Conservation (phyloP, 2,329 filamentous ascomycete genomes). For the Xylariomycetidae sp. region DNA sequence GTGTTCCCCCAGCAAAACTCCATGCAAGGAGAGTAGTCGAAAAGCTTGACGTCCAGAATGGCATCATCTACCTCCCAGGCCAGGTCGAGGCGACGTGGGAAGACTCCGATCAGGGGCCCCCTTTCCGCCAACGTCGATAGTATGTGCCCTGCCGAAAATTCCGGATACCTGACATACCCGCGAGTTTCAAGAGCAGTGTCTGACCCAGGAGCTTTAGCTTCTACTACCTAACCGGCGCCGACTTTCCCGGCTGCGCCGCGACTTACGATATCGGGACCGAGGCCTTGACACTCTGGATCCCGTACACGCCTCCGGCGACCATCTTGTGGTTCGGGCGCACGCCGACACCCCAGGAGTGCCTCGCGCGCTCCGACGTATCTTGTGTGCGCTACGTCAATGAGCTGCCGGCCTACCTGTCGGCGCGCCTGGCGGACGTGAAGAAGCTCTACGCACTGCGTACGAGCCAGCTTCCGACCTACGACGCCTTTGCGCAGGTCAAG, state of each 20-base stretch:
- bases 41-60: constrained; percentile 41
- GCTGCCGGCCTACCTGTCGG: constrained; percentile 43
- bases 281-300: constrained; percentile 66
- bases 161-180: neutral
- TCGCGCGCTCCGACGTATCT: constrained; percentile 61
- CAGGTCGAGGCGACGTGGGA: constrained; percentile 45
- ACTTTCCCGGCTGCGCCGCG: constrained; percentile 48
- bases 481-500: constrained; percentile 20
- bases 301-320: constrained; percentile 55
- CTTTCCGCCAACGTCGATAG: constrained; percentile 54
- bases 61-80: constrained; percentile 52
- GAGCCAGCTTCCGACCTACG: constrained; percentile 34
- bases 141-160: constrained; percentile 33
- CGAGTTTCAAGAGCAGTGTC: neutral
- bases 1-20: constrained; percentile 38
- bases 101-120: constrained; percentile 51
- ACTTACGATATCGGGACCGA: constrained; percentile 56
- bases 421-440: constrained; percentile 35
- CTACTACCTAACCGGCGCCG: constrained; percentile 50
- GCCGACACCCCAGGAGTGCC: constrained; percentile 55
- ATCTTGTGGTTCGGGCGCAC: constrained; percentile 60
- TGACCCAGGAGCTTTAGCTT: constrained; percentile 36
- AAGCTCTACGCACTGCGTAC: constrained; percentile 40
- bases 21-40: constrained; percentile 52
- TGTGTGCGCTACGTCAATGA: constrained; percentile 54